phyloP scores from a whole-genome alignment of 164 flowering plant genomes.

The Taxillus chinensis region DNA sequence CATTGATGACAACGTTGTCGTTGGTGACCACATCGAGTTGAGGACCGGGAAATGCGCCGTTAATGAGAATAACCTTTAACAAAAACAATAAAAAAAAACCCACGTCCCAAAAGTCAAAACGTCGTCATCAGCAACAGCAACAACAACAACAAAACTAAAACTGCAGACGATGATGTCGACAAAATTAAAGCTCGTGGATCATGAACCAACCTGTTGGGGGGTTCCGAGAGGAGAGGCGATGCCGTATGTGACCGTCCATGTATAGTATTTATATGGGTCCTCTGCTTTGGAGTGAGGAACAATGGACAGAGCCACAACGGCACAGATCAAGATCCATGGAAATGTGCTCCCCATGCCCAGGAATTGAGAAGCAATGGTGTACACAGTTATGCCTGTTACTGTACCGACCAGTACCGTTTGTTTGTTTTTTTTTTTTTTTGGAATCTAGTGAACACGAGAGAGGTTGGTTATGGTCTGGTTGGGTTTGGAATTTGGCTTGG shows the following conservation, averaged over 20 bases:
- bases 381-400: no score
- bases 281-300: conserved; percentile 30
- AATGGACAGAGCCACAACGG: conserved; percentile 20
- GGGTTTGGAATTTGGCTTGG: background rate
- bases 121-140: conserved; percentile 1
- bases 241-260: conserved; percentile 60
- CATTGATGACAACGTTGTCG: conserved; percentile 73
- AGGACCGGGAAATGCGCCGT: conserved; percentile 97
- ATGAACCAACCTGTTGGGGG: conserved; percentile 62
- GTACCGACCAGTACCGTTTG: background rate
- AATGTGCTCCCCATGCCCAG: background rate
- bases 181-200: background rate
- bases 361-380: no score
- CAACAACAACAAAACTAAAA: background rate
- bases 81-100: no score
- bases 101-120: conserved; percentile 11
- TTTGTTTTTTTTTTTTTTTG: no score
- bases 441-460: background rate
- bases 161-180: background rate
- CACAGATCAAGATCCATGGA: conserved; percentile 18
- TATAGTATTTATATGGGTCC: conserved; percentile 28
- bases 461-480: background rate
- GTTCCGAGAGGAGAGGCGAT: conserved; percentile 61
- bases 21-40: conserved; percentile 75
- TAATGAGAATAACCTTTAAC: conserved; percentile 80